Percentiles rank a stretch among this genome's conserved stretches.
Evolutionary conservation across 257 asterid genomes (phyloP).

Genomic region (Penstemon davidsonii): DNA sequence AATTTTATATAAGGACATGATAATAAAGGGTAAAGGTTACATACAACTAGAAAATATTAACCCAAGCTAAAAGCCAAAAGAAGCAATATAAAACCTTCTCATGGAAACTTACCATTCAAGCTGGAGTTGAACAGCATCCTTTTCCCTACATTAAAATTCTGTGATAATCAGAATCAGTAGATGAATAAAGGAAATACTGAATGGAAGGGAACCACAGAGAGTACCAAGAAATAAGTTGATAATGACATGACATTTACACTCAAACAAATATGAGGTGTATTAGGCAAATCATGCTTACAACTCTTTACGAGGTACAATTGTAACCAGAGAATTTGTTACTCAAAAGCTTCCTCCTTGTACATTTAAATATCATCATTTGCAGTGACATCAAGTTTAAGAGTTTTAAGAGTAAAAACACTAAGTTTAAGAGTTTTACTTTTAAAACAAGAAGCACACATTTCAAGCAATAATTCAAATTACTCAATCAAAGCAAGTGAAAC

Average conservation of each 20-base stretch:
- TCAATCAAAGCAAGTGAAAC: neutral
- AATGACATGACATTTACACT: slow-evolving; percentile 18
- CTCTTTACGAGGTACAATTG: neutral
- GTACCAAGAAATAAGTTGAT: slow-evolving; percentile 8
- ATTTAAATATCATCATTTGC: neutral
- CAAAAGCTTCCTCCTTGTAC: neutral
- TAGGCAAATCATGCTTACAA: slow-evolving; percentile 21
- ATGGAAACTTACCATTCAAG: slow-evolving; percentile 66
- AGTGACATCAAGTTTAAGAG: neutral
- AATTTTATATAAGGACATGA: neutral
- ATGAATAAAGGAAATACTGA: slow-evolving; percentile 19
- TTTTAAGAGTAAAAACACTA: neutral
- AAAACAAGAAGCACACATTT: neutral
- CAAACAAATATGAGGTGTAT: slow-evolving; percentile 15
- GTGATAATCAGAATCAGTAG: slow-evolving; percentile 27
- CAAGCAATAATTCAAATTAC: neutral
- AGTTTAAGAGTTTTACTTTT: neutral
- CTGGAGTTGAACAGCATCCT: slow-evolving; percentile 89
- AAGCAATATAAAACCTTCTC: slow-evolving; percentile 15
- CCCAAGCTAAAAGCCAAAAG: slow-evolving; percentile 19
- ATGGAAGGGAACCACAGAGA: slow-evolving; percentile 1
- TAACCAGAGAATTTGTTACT: neutral
- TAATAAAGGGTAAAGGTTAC: neutral
- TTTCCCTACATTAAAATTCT: slow-evolving; percentile 51
- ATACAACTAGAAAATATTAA: neutral